phyloP scores from a whole-genome alignment of 192 early-diverging fungal species.

The Umbelopsis vinacea region DNA sequence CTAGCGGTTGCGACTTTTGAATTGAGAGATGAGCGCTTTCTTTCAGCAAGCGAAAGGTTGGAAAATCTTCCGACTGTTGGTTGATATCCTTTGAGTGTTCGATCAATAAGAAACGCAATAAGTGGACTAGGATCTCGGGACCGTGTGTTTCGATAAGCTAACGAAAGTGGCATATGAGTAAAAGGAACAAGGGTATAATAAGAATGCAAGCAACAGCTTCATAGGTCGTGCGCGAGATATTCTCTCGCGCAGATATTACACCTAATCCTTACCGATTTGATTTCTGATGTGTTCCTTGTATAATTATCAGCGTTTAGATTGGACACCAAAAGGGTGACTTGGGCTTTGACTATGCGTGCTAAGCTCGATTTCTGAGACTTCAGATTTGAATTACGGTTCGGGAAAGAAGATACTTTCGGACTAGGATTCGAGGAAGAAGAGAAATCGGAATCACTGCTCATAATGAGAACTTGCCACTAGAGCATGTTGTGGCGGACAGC shows the following conservation, averaged over 20 bases:
- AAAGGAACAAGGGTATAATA: neutral
- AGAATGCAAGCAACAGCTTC: neutral
- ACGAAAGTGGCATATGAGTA: neutral
- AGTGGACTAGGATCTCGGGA: conserved; percentile 50
- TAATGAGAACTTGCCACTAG: conserved; percentile 46
- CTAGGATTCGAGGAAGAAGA: conserved; percentile 43
- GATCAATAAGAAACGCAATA: conserved; percentile 43
- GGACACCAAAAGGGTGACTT: conserved; percentile 56
- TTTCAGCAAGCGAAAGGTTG: conserved; percentile 26
- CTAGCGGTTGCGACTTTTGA: conserved; percentile 7
- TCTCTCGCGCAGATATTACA: neutral
- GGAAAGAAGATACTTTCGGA: conserved; percentile 48
- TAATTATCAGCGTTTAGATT: conserved; percentile 58
- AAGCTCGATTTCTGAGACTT: conserved; percentile 50
- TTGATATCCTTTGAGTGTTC: conserved; percentile 19
- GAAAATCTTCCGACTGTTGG: conserved; percentile 1
- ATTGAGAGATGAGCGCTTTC: conserved; percentile 23
- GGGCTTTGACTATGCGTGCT: conserved; percentile 61
- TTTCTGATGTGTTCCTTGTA: conserved; percentile 51
- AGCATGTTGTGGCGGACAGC: conserved; percentile 23
- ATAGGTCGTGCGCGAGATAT: neutral
- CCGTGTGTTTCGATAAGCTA: conserved; percentile 60
- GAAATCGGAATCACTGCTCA: conserved; percentile 57
- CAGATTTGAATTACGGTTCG: conserved; percentile 46
- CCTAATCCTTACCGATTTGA: conserved; percentile 47